Evolutionary conservation across 1,139 yeast genomes (phyloP).

Genomic region (Yamadazyma epiphylla): DNA sequence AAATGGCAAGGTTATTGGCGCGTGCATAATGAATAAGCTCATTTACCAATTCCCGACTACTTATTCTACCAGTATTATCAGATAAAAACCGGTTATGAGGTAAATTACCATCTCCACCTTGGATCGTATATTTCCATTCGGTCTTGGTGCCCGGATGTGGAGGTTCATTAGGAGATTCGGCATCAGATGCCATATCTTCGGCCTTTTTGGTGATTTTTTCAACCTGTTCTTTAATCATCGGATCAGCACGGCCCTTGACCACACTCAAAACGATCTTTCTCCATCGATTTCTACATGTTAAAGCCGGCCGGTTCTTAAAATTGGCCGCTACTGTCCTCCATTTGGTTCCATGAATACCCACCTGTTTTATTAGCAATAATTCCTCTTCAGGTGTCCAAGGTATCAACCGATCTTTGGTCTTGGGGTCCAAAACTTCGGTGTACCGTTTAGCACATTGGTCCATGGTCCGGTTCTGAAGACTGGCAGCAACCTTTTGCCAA

Average conservation of each 20-base stretch:
- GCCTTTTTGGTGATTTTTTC: conserved; percentile 27
- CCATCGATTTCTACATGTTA: conserved; percentile 92
- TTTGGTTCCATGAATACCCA: conserved; percentile 75
- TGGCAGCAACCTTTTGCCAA: conserved; percentile 81
- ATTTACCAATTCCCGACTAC: conserved; percentile 50
- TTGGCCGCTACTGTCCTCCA: conserved; percentile 80
- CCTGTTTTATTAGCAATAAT: conserved; percentile 57
- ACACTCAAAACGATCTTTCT: conserved; percentile 77
- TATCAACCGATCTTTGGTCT: conserved; percentile 68
- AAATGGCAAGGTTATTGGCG: conserved; percentile 53
- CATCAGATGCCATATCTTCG: neutral
- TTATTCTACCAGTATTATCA: conserved; percentile 44
- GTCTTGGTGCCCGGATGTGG: conserved; percentile 7
- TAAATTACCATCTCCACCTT: conserved; percentile 12
- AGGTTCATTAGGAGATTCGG: conserved; percentile 1
- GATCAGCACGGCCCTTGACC: conserved; percentile 55
- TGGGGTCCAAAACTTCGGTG: conserved; percentile 84
- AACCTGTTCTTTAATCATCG: conserved; percentile 31
- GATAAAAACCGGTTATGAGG: conserved; percentile 27
- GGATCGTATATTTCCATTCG: conserved; percentile 34
- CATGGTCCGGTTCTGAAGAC: conserved; percentile 82
- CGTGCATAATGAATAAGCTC: conserved; percentile 61
- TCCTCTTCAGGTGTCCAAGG: conserved; percentile 85
- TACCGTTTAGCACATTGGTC: conserved; percentile 94
- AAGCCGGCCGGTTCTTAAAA: conserved; percentile 77